Conservation (phyloP, 2,329 filamentous ascomycete genomes). For the Lasiodiplodia sp. region DNA sequence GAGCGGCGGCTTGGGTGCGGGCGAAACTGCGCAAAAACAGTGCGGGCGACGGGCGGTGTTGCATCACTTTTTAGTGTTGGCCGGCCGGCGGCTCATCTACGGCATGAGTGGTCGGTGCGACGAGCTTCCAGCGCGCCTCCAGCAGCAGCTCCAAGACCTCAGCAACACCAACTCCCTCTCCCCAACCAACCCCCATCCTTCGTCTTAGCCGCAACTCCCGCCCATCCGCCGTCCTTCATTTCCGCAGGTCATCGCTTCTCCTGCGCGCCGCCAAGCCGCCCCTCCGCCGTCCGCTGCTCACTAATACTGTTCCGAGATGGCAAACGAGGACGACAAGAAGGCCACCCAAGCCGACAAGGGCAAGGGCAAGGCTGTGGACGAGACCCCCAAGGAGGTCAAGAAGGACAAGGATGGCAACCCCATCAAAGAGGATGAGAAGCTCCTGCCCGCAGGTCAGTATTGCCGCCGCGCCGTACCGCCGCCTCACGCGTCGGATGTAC, state of each 20-base stretch:
- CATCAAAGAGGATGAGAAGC: slow-evolving; percentile 77
- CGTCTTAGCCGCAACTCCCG: slow-evolving; percentile 16
- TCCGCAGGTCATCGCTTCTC: neutral
- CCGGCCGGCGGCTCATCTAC: neutral
- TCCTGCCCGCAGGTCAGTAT: slow-evolving; percentile 64
- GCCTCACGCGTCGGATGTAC: slow-evolving; percentile 1
- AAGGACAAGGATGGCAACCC: slow-evolving; percentile 75
- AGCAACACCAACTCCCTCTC: slow-evolving; percentile 28
- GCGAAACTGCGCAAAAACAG: neutral
- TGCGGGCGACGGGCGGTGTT: slow-evolving; percentile 17
- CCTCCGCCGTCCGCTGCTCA: slow-evolving; percentile 41
- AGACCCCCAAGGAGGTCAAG: slow-evolving; percentile 64
- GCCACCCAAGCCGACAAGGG: slow-evolving; percentile 88
- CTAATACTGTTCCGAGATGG: slow-evolving; percentile 61
- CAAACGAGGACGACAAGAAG: slow-evolving; percentile 89
- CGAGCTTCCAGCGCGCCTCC: slow-evolving; percentile 31
- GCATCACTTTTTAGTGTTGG: slow-evolving; percentile 25
- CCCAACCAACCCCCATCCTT: slow-evolving; percentile 29
- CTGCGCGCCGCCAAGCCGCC: slow-evolving; percentile 30
- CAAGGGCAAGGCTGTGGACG: slow-evolving; percentile 87
- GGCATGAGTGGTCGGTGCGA: slow-evolving; percentile 6
- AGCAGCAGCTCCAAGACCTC: slow-evolving; percentile 26
- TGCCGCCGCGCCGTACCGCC: slow-evolving; percentile 2
- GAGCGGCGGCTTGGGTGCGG: neutral
- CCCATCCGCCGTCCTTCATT: slow-evolving; percentile 13